Percentiles rank a stretch among this genome's conserved stretches.
Conservation (phyloP, 2,329 filamentous ascomycete species). For the Aspergillus neoniger region DNA sequence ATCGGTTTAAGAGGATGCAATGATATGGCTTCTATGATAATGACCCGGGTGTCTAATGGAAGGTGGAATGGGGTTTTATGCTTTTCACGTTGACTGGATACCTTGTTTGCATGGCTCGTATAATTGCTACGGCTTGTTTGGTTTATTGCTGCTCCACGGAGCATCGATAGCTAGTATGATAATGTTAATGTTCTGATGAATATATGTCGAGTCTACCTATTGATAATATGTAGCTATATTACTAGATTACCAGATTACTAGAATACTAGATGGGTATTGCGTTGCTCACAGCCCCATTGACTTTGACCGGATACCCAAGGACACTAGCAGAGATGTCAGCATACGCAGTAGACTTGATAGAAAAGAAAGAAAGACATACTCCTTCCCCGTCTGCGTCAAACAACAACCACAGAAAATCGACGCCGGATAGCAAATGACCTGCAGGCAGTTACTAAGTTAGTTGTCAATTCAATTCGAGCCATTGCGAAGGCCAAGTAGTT, state of each 20-base stretch:
- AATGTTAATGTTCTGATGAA: constrained; percentile 3
- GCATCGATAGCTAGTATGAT: constrained; percentile 1
- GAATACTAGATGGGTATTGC: constrained; percentile 43
- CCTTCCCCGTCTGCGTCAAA: constrained; percentile 55
- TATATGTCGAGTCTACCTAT: not conserved
- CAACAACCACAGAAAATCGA: constrained; percentile 60
- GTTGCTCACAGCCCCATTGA: constrained; percentile 53
- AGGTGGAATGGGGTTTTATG: constrained; percentile 9
- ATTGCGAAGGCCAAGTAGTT: not conserved
- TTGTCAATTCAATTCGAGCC: no score
- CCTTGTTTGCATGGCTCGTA: constrained; percentile 23
- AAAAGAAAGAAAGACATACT: constrained; percentile 41
- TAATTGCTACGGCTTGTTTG: constrained; percentile 10
- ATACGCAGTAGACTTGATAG: not conserved
- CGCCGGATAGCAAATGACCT: constrained; percentile 59
- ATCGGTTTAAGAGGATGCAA: constrained; percentile 21
- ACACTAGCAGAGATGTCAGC: constrained; percentile 40
- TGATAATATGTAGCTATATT: not conserved
- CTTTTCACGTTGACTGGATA: constrained; percentile 24
- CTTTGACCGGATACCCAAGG: constrained; percentile 54
- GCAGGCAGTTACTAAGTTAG: not conserved
- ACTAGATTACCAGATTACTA: no score
- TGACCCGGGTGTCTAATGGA: constrained; percentile 15
- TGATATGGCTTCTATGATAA: constrained; percentile 1
- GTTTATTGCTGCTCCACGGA: not conserved